Evolutionary conservation across 495 filamentous ascomycete genomes (phyloP).

Genomic region (Neurospora tetraspora): DNA sequence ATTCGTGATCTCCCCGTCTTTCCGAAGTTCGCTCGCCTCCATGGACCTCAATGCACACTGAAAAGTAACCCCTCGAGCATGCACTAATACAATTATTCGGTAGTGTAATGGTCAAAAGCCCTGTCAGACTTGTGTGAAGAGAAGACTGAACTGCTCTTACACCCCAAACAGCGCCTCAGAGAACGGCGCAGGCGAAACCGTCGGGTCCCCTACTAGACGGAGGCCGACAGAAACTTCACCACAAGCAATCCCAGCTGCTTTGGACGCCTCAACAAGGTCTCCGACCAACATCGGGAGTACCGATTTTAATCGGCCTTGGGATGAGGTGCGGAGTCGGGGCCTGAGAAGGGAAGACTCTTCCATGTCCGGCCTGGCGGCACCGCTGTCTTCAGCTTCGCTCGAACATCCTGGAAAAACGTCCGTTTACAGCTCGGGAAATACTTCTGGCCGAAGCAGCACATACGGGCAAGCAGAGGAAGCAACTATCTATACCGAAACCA

Average conservation of each 20-base stretch:
- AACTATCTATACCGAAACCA: constrained; percentile 43
- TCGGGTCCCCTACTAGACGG: constrained; percentile 36
- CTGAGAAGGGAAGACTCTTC: constrained; percentile 7
- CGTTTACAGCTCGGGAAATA: constrained; percentile 35
- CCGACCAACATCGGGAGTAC: constrained; percentile 4
- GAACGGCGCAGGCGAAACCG: constrained; percentile 22
- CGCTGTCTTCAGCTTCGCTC: constrained; percentile 7
- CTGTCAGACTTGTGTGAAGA: constrained; percentile 56
- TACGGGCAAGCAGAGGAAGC: constrained; percentile 47
- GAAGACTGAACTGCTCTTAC: constrained; percentile 44
- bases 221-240: constrained; percentile 32
- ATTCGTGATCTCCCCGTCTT: not conserved
- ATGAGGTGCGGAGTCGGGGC: constrained; percentile 11
- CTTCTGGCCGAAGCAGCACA: constrained; percentile 38
- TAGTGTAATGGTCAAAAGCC: constrained; percentile 63
- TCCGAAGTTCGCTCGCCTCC: not conserved
- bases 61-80: not conserved
- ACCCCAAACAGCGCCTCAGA: constrained; percentile 25
- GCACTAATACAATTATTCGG: not conserved
- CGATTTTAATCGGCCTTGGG: constrained; percentile 15
- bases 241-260: constrained; percentile 8
- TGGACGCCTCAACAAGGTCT: constrained; percentile 10
- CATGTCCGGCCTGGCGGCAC: constrained; percentile 11
- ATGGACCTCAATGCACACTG: not conserved
- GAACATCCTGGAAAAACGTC: constrained; percentile 13